phyloP scores from a whole-genome alignment of 176 grass and related monocot genomes.

The Musa troglodytarum region DNA sequence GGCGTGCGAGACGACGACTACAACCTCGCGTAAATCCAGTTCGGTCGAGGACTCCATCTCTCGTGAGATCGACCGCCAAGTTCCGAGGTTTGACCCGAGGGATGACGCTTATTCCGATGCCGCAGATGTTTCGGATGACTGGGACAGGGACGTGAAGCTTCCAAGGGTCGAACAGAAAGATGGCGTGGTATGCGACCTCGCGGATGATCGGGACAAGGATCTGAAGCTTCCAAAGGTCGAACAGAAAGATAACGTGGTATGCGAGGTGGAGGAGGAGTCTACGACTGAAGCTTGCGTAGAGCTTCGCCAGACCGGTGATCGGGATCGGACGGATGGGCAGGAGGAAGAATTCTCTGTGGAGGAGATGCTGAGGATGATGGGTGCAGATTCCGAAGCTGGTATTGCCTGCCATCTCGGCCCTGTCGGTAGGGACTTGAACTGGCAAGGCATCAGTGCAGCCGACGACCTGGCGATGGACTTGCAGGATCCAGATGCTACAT shows the following conservation, averaged over 20 bases:
- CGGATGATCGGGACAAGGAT: background rate
- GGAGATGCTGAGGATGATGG: conserved; percentile 53
- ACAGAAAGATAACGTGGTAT: background rate
- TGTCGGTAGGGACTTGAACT: background rate
- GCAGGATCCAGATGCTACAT: background rate
- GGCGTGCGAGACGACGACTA: background rate
- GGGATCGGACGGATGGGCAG: background rate
- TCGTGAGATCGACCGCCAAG: background rate
- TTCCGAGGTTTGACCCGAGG: background rate
- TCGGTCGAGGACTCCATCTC: background rate
- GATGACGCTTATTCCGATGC: background rate
- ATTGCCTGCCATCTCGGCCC: background rate
- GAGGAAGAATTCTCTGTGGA: conserved; percentile 33
- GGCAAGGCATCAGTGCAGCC: background rate
- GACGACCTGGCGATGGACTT: background rate
- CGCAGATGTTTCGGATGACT: background rate
- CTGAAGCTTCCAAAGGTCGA: background rate
- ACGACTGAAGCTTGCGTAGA: background rate
- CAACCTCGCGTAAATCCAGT: background rate
- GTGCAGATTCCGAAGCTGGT: conserved; percentile 21
- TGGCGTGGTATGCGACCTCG: background rate
- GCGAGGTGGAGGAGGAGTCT: background rate
- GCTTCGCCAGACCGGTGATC: background rate
- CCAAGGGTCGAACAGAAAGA: background rate
- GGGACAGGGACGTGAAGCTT: background rate